Conservation (phyloP, 129 eudicot genomes). For the Mikania micrantha region DNA sequence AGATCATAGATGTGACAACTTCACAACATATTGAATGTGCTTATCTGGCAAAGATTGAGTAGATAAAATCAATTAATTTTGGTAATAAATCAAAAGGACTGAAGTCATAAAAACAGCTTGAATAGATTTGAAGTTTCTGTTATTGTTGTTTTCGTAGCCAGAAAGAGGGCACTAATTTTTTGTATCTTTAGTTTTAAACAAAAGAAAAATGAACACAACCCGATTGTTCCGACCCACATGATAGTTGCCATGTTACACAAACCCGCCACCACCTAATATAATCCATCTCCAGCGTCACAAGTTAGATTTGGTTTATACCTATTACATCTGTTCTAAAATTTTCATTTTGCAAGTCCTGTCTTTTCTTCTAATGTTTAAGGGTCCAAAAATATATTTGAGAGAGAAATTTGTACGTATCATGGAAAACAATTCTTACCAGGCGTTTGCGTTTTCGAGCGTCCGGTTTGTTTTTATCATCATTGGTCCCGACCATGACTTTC, state of each 20-base stretch:
- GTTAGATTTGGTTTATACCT: neutral
- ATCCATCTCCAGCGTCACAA: too few relatives aligned
- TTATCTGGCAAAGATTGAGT: neutral
- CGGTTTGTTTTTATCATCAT: conserved; percentile 29
- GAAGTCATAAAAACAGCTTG: too few relatives aligned
- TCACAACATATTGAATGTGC: neutral
- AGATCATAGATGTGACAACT: too few relatives aligned
- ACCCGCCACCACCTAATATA: too few relatives aligned
- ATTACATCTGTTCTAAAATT: neutral
- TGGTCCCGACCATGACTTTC: conserved; percentile 47
- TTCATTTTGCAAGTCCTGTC: neutral
- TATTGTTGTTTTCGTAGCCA: too few relatives aligned
- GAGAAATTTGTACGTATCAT: neutral
- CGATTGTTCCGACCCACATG: neutral
- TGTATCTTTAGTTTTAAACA: too few relatives aligned
- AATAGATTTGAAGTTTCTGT: too few relatives aligned
- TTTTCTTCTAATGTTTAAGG: neutral
- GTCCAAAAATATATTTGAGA: neutral
- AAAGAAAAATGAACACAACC: neutral
- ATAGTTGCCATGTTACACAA: neutral
- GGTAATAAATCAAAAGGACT: too few relatives aligned
- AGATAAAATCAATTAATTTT: neutral
- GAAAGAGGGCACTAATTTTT: too few relatives aligned
- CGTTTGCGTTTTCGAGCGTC: conserved; percentile 52
- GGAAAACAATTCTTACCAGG: conserved; percentile 28